Conservation (phyloP, 2,329 filamentous ascomycete species). For the Elsinoe fawcettii region DNA sequence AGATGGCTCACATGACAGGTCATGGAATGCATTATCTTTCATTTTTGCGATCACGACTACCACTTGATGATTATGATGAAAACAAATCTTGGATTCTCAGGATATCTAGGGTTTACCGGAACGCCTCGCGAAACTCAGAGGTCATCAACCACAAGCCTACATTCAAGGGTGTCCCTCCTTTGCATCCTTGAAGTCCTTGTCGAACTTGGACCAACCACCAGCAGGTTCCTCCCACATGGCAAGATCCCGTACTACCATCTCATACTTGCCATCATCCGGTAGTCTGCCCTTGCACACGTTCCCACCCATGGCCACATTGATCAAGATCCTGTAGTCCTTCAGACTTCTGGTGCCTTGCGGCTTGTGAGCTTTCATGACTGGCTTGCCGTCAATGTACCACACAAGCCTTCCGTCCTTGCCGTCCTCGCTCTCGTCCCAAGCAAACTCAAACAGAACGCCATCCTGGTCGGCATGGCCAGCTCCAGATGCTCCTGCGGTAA, state of each 20-base stretch:
- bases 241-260: constrained; percentile 48
- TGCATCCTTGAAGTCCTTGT: constrained; percentile 40
- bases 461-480: constrained; percentile 20
- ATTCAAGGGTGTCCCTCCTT: constrained; percentile 18
- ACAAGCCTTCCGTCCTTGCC: constrained; percentile 40
- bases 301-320: constrained; percentile 57
- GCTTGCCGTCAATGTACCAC: constrained; percentile 52
- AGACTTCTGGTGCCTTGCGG: constrained; percentile 47
- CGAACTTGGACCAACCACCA: constrained; percentile 50
- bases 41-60: neutral
- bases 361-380: constrained; percentile 51
- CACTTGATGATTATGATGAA: neutral
- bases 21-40: neutral
- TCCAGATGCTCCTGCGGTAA: neutral
- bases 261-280: constrained; percentile 48
- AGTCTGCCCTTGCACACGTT: constrained; percentile 49
- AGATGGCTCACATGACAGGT: neutral
- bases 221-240: constrained; percentile 47
- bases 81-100: neutral
- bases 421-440: constrained; percentile 45
- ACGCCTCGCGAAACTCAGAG: neutral
- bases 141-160: neutral
- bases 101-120: constrained; percentile 2
- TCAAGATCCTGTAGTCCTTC: constrained; percentile 49
- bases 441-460: constrained; percentile 49